Evolutionary conservation across 2,329 filamentous ascomycete species (phyloP).

Genomic region (Phialophora verrucosa): DNA sequence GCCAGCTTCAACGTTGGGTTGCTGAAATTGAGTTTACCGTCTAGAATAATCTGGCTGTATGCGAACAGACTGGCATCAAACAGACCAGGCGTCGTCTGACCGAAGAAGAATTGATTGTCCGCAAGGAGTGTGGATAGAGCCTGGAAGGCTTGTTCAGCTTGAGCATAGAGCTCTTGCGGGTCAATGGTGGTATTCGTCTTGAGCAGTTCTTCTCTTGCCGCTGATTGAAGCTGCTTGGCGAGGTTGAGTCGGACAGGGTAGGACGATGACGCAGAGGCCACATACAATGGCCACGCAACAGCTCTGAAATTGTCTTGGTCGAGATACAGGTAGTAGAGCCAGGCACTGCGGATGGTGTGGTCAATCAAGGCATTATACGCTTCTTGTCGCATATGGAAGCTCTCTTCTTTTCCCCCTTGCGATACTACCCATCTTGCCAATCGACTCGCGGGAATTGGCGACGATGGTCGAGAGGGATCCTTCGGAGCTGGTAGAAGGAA

Average conservation of each 20-base stretch:
- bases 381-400: conserved; percentile 65
- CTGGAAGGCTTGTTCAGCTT: conserved; percentile 67
- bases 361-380: conserved; percentile 81
- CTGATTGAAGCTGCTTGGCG: conserved; percentile 69
- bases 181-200: conserved; percentile 64
- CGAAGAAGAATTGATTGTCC: conserved; percentile 67
- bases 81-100: conserved; percentile 63
- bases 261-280: conserved; percentile 66
- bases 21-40: conserved; percentile 66
- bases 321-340: conserved; percentile 86
- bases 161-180: conserved; percentile 62
- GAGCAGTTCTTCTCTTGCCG: conserved; percentile 75
- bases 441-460: conserved; percentile 66
- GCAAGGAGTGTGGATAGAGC: conserved; percentile 66
- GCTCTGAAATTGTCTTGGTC: conserved; percentile 66
- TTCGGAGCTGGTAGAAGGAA: conserved; percentile 71
- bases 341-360: conserved; percentile 79
- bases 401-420: conserved; percentile 53
- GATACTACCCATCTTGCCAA: conserved; percentile 68
- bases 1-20: conserved; percentile 61
- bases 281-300: conserved; percentile 74
- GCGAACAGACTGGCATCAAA: conserved; percentile 91
- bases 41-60: conserved; percentile 81
- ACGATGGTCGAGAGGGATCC: conserved; percentile 39
- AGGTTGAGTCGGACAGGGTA: conserved; percentile 67